These are phyloP conservation scores for Chytriomyces hyalinus DNA, from an alignment of 192 early-diverging fungal species.

Conservation along the genomic window DNA sequence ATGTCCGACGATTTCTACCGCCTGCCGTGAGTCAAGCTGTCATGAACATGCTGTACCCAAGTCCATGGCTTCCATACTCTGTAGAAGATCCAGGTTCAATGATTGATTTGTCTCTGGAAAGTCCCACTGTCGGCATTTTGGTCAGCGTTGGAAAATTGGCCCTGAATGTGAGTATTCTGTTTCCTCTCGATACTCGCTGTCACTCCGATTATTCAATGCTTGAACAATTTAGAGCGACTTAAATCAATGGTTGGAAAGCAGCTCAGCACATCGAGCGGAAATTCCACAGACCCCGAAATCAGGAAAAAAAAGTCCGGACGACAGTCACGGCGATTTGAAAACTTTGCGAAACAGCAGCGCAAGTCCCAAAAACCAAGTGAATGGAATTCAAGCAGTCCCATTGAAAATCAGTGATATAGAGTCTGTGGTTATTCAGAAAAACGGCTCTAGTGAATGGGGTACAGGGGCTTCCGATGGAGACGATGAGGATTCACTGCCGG, in stretches of 20 bases:
- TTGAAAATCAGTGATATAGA: background rate
- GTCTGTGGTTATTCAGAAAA: background rate
- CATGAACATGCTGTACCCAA: slow-evolving; percentile 50
- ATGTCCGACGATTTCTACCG: slow-evolving; percentile 45
- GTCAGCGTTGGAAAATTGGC: slow-evolving; percentile 46
- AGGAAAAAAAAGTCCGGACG: background rate
- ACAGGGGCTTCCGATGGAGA: background rate
- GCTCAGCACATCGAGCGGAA: slow-evolving; percentile 43
- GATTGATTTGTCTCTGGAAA: slow-evolving; percentile 42
- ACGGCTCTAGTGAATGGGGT: background rate
- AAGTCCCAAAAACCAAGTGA: background rate
- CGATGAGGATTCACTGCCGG: slow-evolving; percentile 6
- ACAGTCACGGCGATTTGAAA: slow-evolving; percentile 12
- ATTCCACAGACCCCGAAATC: slow-evolving; percentile 14
- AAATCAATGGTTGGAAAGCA: slow-evolving; percentile 46
- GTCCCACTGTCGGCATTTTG: slow-evolving; percentile 49
- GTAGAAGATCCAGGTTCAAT: slow-evolving; percentile 47
- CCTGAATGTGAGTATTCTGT: slow-evolving; percentile 37
- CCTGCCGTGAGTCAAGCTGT: slow-evolving; percentile 39
- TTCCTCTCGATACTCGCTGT: background rate
- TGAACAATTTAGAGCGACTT: slow-evolving; percentile 28
- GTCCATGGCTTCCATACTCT: slow-evolving; percentile 51
- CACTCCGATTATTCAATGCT: too few species aligned
- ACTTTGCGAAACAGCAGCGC: slow-evolving; percentile 14
- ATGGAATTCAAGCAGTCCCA: too few species aligned